Percentiles rank a stretch among this genome's conserved stretches.
Conservation (phyloP, 495 filamentous ascomycete genomes). For the Daldinia bambusicola region DNA sequence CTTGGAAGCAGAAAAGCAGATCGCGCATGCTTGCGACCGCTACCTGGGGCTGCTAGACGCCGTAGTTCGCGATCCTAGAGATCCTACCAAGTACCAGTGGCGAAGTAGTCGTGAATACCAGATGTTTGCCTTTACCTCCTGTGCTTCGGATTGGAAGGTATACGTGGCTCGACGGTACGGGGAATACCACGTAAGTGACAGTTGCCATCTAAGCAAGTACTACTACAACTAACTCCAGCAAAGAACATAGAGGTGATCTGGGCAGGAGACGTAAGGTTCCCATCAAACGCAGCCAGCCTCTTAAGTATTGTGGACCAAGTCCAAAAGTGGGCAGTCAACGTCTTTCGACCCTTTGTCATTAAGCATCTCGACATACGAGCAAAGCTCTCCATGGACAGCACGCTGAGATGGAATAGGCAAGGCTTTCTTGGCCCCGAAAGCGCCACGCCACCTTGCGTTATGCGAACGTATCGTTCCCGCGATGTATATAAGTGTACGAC, state of each 20-base stretch:
- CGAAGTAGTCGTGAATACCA: neutral
- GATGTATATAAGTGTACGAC: neutral
- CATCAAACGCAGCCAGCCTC: neutral
- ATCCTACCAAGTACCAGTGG: neutral
- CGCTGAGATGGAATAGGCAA: neutral
- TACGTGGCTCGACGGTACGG: neutral
- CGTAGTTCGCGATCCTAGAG: neutral
- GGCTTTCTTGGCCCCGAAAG: neutral
- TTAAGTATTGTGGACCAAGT: neutral
- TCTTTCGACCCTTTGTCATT: neutral
- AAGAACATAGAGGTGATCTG: neutral
- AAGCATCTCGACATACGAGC: slow-evolving; percentile 3
- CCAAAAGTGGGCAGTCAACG: neutral
- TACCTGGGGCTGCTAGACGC: neutral
- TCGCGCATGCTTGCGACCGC: neutral
- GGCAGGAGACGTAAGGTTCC: neutral
- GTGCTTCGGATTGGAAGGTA: neutral
- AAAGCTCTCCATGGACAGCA: neutral
- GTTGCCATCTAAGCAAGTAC: neutral
- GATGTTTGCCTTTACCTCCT: slow-evolving; percentile 3
- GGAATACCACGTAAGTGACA: neutral
- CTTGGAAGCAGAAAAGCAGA: neutral
- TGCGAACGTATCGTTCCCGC: neutral
- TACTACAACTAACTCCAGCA: neutral
- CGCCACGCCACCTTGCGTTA: neutral